These are phyloP conservation scores for Flaveria trinervia DNA, from an alignment of 129 eudicot species.

Conservation along the genomic window DNA sequence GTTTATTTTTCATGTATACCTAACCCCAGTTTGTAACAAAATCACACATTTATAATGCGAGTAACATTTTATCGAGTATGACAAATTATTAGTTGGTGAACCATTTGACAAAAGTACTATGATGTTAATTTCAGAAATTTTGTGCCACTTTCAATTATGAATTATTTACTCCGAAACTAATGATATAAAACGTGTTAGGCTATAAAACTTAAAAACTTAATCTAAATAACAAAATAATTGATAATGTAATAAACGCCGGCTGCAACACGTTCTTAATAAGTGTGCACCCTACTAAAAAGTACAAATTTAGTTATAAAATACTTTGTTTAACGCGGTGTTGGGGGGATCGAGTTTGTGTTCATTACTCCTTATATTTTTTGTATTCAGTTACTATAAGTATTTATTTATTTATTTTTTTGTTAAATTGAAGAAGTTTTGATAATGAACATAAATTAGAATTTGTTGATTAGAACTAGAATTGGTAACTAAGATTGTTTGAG, in stretches of 20 bases:
- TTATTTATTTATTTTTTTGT: background rate
- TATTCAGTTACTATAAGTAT: background rate
- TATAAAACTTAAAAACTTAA: background rate
- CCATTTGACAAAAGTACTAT: background rate
- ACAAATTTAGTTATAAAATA: background rate
- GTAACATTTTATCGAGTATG: background rate
- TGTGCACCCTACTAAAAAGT: slow-evolving; percentile 4
- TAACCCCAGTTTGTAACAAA: too few relatives aligned
- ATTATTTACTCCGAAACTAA: background rate
- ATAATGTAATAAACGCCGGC: background rate
- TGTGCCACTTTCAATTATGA: background rate
- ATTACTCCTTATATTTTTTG: background rate
- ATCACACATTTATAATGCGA: background rate
- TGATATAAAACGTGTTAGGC: background rate
- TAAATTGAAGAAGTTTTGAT: background rate
- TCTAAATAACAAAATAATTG: background rate
- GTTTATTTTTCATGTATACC: too few relatives aligned
- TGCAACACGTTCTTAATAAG: slow-evolving; percentile 7
- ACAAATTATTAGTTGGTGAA: background rate
- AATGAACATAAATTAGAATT: background rate
- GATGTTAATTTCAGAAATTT: background rate
- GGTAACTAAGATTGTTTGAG: too few relatives aligned
- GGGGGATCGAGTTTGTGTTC: background rate
- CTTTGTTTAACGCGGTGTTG: background rate
- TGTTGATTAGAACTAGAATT: too few relatives aligned